A percentile compares a stretch with the other conserved stretches of the same genome.
Evolutionary conservation across 176 grass and related monocot genomes (phyloP).

Genomic region (Cenchrus fungigraminus): DNA sequence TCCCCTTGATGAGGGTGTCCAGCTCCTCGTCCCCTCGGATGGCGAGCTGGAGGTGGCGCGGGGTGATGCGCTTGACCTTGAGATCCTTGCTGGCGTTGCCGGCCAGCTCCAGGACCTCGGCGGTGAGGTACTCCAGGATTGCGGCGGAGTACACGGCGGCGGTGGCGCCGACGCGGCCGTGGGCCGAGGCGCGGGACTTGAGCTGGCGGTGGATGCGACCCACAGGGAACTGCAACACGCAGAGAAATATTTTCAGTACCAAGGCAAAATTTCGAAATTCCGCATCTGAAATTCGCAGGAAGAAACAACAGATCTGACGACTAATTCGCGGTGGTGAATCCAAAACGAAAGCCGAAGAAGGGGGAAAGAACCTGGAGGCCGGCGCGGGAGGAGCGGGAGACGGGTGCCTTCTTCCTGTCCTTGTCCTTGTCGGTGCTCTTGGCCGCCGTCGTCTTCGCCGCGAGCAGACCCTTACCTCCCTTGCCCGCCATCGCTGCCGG

Average conservation of each 20-base stretch:
- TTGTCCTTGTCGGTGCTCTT: slow-evolving; percentile 71
- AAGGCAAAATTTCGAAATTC: not conserved
- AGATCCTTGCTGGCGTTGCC: slow-evolving; percentile 86
- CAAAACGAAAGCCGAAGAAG: too few relatives aligned
- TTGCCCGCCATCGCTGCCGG: slow-evolving; percentile 65
- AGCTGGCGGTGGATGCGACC: slow-evolving; percentile 71
- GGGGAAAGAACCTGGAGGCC: slow-evolving; percentile 56
- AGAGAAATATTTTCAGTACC: not conserved
- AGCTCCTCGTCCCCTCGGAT: slow-evolving; percentile 79
- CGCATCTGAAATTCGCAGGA: not conserved
- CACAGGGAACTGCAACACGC: slow-evolving; percentile 51
- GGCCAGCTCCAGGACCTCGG: slow-evolving; percentile 71
- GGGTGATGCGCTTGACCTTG: slow-evolving; percentile 83
- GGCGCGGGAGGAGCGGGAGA: slow-evolving; percentile 75
- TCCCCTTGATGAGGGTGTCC: slow-evolving; percentile 78
- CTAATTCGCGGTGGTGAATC: not conserved
- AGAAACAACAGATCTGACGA: not conserved
- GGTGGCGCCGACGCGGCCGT: slow-evolving; percentile 75
- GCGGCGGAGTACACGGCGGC: slow-evolving; percentile 72
- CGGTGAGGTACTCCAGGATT: slow-evolving; percentile 80
- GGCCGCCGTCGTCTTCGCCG: slow-evolving; percentile 66
- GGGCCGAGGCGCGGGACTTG: slow-evolving; percentile 63
- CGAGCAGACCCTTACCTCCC: slow-evolving; percentile 77
- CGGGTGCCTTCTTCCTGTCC: slow-evolving; percentile 76
- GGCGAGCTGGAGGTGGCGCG: slow-evolving; percentile 80